phyloP scores from a whole-genome alignment of 176 grass and related monocot species.

The Zea mays region Zm-B73-REFERENCE-NAM-5.0 NC_050100.1:78716501-78717000 shows the following conservation, averaged over 20 bases:
- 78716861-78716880: neutral
- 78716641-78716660: slow-evolving; percentile 11
- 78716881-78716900: neutral
- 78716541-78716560: slow-evolving; percentile 82
- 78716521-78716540: slow-evolving; percentile 94
- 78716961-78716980: neutral
- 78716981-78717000: neutral
- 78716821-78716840: neutral
- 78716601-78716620: slow-evolving; percentile 27
- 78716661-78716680: neutral
- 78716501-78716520: slow-evolving; percentile 98
- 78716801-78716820: neutral
- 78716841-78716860: neutral
- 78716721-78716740: neutral
- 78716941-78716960: neutral
- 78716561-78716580: slow-evolving; percentile 65
- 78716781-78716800: neutral
- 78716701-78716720: neutral
- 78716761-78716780: neutral
- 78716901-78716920: neutral
- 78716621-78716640: neutral
- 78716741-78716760: neutral
- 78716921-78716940: neutral
- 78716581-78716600: slow-evolving; percentile 39
- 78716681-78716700: neutral